Evolutionary conservation across 2,329 filamentous ascomycete species (phyloP).

Genomic region (Ceratocystis huliohia): DNA sequence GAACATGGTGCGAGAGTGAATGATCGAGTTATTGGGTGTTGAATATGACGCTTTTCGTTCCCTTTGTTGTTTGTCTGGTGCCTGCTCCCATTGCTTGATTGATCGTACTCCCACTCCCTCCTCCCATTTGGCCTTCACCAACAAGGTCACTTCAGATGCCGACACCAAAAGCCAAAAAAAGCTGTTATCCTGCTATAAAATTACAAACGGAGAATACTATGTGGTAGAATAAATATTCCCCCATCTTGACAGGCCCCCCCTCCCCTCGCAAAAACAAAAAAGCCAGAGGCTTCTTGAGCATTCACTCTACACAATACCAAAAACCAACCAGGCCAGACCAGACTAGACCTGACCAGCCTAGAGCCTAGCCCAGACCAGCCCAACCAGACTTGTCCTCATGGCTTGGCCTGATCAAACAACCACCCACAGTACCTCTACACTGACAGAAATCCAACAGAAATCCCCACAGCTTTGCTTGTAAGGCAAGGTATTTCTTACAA

Average conservation of each 20-base stretch:
- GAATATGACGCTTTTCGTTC: not conserved
- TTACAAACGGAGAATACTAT: not conserved
- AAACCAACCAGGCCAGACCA: not conserved
- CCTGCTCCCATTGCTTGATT: too few relatives aligned
- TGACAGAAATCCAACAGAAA: not conserved
- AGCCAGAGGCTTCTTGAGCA: not conserved
- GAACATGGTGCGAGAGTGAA: not conserved
- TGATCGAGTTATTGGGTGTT: not conserved
- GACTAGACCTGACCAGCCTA: too few relatives aligned
- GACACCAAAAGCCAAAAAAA: not conserved
- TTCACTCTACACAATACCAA: not conserved
- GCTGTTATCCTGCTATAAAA: too few relatives aligned
- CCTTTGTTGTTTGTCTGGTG: too few relatives aligned
- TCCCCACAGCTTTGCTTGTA: not conserved
- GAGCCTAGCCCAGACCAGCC: not conserved
- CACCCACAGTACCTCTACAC: not conserved
- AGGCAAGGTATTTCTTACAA: not conserved
- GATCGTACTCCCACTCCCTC: too few relatives aligned
- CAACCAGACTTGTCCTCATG: not conserved
- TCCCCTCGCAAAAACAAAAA: not conserved
- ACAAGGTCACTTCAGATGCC: not conserved
- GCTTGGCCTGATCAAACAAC: not conserved
- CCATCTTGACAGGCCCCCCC: not conserved
- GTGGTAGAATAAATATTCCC: not conserved
- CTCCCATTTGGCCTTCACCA: too few relatives aligned